Evolutionary conservation across 2,329 filamentous ascomycete species (phyloP), one percentile per base, ranked within the genome.

Genomic region (Trichoderma harzianum): DNA sequence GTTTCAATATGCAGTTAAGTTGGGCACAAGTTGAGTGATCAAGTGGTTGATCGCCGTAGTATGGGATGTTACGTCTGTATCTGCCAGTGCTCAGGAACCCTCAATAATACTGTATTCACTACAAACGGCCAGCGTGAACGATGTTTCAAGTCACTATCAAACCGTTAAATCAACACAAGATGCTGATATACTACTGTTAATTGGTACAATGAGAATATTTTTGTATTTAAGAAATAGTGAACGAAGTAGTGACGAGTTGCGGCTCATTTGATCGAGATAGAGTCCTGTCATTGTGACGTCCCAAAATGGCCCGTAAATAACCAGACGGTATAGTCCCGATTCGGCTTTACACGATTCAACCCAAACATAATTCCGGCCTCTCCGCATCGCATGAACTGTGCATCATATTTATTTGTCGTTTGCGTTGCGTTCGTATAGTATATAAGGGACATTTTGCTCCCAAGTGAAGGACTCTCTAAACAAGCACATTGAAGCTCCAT

Each of bases 351-450:
- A 32, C n/a, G 3, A 28, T 24, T 24, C 11, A 18, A 7, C 12
- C 16, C 32, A 18, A 18, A 60, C 16, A 26, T 60, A 69, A 26
- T 61, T 69, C 66, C 55, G 66, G 66, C 55, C 12, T 60, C 55
- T 47, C 66, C 39, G 36, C 39, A 34, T 16, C 26, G 10, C n/a
- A 14, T 3, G n/a, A 21, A 26, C 16, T 7, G 18, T 24, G 3
- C 7, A 26, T 24, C 8, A 26, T 0, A 16, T 26, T 55, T 51
- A 26, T 16, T 55, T 36, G 63, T 68, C 26, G 12, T 12, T 32
- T 26, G 4, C 3, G 11, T 34, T 34, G 32, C 4, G 14, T 16
- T 39, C 3, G 2, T 24, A 67, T 30, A 24, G 11, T 24, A 67
- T 39, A 67, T 28, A 67, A 28, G 16, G 39, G 7, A 1, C n/a